Conservation (phyloP, 805 yeast genomes). For the Suhomyces faveliae region DNA sequence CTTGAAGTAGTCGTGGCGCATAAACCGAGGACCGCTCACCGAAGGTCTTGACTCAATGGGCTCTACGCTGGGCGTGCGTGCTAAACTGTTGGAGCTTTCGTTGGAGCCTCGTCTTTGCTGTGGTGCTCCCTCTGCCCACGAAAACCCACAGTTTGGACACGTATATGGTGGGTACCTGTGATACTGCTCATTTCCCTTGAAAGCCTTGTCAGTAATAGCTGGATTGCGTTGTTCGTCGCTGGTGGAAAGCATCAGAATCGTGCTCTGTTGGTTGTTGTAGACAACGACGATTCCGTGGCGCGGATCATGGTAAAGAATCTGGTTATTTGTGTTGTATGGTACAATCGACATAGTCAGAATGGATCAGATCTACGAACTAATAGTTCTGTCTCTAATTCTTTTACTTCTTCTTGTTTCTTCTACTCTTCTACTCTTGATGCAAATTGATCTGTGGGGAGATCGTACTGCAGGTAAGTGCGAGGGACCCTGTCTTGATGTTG, state of each 20-base stretch:
- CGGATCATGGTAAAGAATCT: conserved; percentile 37
- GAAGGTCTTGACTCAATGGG: neutral
- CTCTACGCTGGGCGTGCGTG: conserved; percentile 1
- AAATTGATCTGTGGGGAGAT: neutral
- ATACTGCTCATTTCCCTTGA: neutral
- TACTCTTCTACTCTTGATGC: neutral
- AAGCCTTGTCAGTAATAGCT: neutral
- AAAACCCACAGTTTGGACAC: conserved; percentile 35
- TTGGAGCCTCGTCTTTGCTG: conserved; percentile 1
- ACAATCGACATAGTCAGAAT: conserved; percentile 33
- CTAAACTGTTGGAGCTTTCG: neutral
- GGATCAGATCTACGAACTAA: too few relatives aligned
- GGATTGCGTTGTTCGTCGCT: neutral
- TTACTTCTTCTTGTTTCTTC: too few relatives aligned
- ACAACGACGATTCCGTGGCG: conserved; percentile 33
- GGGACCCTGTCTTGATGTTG: too few relatives aligned
- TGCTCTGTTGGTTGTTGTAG: conserved; percentile 32
- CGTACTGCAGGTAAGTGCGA: neutral
- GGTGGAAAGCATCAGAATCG: conserved; percentile 26
- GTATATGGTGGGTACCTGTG: neutral
- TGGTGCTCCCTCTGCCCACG: conserved; percentile 17
- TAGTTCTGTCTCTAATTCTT: too few relatives aligned
- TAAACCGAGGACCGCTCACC: conserved; percentile 19
- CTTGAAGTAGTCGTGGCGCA: conserved; percentile 39
- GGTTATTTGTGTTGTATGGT: conserved; percentile 32